Conservation (phyloP, 352 stramenopile genomes). For the Globisporangium nodosum region DNA sequence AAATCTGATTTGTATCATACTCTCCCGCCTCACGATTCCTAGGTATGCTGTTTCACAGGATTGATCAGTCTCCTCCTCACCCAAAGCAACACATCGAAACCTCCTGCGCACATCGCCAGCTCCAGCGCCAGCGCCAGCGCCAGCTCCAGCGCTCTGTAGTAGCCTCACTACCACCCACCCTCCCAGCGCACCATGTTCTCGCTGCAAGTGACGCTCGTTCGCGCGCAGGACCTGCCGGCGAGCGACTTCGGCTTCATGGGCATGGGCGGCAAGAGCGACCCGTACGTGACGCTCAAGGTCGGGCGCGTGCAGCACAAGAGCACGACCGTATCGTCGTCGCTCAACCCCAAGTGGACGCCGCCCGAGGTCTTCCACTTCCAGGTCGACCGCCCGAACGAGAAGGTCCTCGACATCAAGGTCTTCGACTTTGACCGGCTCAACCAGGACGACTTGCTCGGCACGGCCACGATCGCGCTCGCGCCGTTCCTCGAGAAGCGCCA, state of each 20-base stretch:
- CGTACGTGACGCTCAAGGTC: constrained; percentile 64
- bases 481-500: constrained; percentile 45
- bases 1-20: too few species aligned
- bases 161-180: neutral
- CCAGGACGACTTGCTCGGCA: constrained; percentile 56
- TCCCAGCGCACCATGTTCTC: constrained; percentile 30
- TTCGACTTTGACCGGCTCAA: constrained; percentile 62
- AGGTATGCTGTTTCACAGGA: too few species aligned
- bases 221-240: constrained; percentile 39
- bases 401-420: constrained; percentile 46
- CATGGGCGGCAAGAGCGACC: constrained; percentile 70
- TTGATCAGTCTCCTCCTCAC: too few species aligned
- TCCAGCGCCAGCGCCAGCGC: too few species aligned
- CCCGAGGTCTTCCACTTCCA: constrained; percentile 62
- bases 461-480: constrained; percentile 36
- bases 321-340: constrained; percentile 31
- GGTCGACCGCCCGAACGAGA: constrained; percentile 53
- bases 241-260: constrained; percentile 66
- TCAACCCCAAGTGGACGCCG: constrained; percentile 55
- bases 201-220: constrained; percentile 50
- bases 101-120: too few species aligned
- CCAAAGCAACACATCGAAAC: too few species aligned
- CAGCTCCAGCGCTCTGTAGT: neutral
- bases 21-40: too few species aligned
- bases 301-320: constrained; percentile 43